These are phyloP conservation scores for Penicillium waksmanii DNA, from an alignment of 495 filamentous ascomycete genomes.

Conservation along the genomic window DNA sequence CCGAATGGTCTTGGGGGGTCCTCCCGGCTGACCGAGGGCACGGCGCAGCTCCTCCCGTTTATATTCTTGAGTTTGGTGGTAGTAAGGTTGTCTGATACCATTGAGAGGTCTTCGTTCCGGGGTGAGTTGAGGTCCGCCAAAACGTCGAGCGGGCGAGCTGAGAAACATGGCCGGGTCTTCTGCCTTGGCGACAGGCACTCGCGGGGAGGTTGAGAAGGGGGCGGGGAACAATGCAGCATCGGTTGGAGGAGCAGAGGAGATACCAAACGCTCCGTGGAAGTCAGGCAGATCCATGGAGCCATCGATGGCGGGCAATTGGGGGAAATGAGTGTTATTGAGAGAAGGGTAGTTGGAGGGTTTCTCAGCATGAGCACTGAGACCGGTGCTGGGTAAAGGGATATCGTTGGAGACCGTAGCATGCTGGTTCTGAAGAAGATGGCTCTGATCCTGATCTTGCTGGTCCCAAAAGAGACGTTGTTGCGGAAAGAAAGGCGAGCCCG, in stretches of 20 bases:
- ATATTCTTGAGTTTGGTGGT: conserved; percentile 61
- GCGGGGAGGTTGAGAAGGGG: conserved; percentile 53
- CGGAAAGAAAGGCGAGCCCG: conserved; percentile 66
- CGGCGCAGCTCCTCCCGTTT: conserved; percentile 56
- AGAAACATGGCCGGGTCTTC: conserved; percentile 62
- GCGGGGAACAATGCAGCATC: conserved; percentile 50
- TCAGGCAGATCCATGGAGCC: conserved; percentile 45
- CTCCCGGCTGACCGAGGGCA: conserved; percentile 25
- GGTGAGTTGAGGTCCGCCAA: conserved; percentile 46
- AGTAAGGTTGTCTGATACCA: conserved; percentile 55
- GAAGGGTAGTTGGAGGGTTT: conserved; percentile 8
- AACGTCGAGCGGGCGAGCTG: conserved; percentile 53
- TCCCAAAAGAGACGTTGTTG: conserved; percentile 79
- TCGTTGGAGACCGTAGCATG: conserved; percentile 11
- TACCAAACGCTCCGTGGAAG: conserved; percentile 36
- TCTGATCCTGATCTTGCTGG: conserved; percentile 39
- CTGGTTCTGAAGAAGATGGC: neutral
- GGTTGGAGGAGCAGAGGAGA: conserved; percentile 36
- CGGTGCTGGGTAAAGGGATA: conserved; percentile 22
- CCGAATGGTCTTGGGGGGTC: conserved; percentile 15
- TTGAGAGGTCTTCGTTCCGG: conserved; percentile 36
- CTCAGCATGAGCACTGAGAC: conserved; percentile 7
- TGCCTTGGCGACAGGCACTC: conserved; percentile 40
- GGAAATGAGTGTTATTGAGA: conserved; percentile 30
- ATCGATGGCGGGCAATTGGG: conserved; percentile 46